These are phyloP conservation scores for Erythrobasidium hasegawianum DNA, from an alignment of 1,284 basidiomycete genomes.

Conservation along the genomic window DNA sequence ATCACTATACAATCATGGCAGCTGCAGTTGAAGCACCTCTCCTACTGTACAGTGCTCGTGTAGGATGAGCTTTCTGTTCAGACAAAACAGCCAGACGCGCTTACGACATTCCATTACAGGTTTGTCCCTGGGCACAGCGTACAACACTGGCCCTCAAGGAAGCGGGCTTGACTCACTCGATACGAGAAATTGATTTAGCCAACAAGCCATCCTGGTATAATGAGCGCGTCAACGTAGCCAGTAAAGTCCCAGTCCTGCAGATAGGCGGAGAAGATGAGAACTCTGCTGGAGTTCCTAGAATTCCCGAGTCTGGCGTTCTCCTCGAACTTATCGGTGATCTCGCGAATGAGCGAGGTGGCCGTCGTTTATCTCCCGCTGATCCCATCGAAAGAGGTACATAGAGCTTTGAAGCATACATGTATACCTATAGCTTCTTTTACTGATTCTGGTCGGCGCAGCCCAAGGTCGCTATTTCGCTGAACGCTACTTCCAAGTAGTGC, in stretches of 20 bases:
- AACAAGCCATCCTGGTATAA: conserved; percentile 57
- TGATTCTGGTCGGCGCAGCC: conserved; percentile 11
- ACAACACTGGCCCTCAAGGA: conserved; percentile 61
- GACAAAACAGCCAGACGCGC: too few relatives aligned
- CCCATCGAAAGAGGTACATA: conserved; percentile 22
- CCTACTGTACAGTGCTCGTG: conserved; percentile 12
- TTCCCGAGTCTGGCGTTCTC: conserved; percentile 25
- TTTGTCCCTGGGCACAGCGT: conserved; percentile 47
- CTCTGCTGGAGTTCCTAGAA: not conserved
- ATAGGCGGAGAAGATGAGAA: conserved; percentile 31
- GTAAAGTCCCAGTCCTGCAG: conserved; percentile 54
- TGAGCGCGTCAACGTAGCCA: conserved; percentile 59
- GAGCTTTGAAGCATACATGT: too few relatives aligned
- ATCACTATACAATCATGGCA: not conserved
- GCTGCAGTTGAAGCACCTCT: conserved; percentile 7
- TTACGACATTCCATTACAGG: too few relatives aligned
- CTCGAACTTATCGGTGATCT: conserved; percentile 39
- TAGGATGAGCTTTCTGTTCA: too few relatives aligned
- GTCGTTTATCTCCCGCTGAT: conserved; percentile 4
- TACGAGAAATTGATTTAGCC: conserved; percentile 32
- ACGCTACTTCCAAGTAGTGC: conserved; percentile 36
- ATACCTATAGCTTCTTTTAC: too few relatives aligned
- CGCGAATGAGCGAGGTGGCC: not conserved
- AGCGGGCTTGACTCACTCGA: conserved; percentile 48
- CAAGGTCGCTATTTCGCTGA: conserved; percentile 40